A percentile compares a stretch with the other conserved stretches of the same genome.
phyloP scores from a whole-genome alignment of 257 asterid genomes.

The Perilla frutescens region DNA sequence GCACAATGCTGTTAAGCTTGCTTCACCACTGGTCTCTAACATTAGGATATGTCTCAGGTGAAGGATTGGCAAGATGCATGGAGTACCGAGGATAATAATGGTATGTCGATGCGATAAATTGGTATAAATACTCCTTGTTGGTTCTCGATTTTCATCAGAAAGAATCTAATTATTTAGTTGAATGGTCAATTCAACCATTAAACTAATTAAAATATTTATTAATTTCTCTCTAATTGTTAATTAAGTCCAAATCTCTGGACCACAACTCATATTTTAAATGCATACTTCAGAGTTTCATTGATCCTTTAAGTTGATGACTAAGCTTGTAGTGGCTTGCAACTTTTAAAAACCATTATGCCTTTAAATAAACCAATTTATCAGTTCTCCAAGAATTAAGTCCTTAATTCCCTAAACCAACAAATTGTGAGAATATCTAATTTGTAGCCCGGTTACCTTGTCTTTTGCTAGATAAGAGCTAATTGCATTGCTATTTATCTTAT shows the following conservation, averaged over 20 bases:
- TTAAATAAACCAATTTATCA: neutral
- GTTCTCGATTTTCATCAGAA: no score
- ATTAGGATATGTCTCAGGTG: constrained; percentile 42
- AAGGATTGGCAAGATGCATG: constrained; percentile 51
- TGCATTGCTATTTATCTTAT: no score
- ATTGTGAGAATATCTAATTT: neutral
- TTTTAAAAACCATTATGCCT: neutral
- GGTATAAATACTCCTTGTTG: neutral
- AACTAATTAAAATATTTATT: neutral
- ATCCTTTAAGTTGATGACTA: neutral
- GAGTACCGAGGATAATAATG: constrained; percentile 43
- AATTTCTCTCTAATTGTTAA: neutral
- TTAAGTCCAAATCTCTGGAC: neutral
- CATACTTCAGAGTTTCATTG: neutral
- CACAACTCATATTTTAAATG: neutral
- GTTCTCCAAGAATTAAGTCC: no score
- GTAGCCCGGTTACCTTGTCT: neutral
- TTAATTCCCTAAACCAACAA: neutral
- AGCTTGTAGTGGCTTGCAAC: constrained; percentile 11
- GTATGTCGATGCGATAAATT: neutral
- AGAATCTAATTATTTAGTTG: no score
- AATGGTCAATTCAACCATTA: neutral
- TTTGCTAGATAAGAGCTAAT: neutral
- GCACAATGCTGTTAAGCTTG: constrained; percentile 15
- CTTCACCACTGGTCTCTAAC: constrained; percentile 29